Conservation (phyloP, 768 basidiomycete species). For the Leccinum truebloodii region DNA sequence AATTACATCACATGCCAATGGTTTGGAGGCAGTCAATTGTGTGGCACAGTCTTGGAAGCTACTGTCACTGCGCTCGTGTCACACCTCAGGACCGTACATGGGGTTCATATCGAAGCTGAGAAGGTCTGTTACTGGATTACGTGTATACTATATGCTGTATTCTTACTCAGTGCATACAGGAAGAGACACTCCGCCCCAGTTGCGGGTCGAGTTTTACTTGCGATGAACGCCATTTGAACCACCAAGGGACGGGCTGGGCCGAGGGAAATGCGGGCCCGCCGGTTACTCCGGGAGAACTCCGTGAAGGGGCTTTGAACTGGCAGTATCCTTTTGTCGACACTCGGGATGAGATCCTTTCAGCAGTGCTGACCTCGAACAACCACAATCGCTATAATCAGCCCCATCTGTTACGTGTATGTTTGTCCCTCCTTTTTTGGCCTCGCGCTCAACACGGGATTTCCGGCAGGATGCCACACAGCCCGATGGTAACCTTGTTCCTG, state of each 20-base stretch:
- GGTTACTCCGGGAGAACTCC: not conserved
- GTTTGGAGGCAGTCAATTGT: not conserved
- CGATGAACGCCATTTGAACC: not conserved
- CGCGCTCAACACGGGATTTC: not conserved
- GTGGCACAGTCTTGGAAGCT: not conserved
- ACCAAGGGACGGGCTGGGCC: not conserved
- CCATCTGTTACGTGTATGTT: slow-evolving; percentile 3
- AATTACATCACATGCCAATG: not conserved
- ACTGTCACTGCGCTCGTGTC: not conserved
- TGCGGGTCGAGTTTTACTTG: not conserved
- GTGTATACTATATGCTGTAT: not conserved
- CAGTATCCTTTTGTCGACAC: not conserved
- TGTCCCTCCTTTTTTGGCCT: not conserved
- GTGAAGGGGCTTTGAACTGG: not conserved
- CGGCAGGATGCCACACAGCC: slow-evolving; percentile 6
- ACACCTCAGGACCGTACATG: not conserved
- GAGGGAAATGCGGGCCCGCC: not conserved
- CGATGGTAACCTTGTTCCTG: not conserved
- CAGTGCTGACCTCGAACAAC: not conserved
- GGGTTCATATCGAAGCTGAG: not conserved
- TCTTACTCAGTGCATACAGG: not conserved
- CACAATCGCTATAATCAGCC: not conserved
- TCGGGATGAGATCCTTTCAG: not conserved
- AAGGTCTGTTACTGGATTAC: not conserved
- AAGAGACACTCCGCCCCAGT: not conserved